These are phyloP conservation scores for Colletotrichum theobromicola DNA, from an alignment of 2,329 filamentous ascomycete species.

Conservation along the genomic window DNA sequence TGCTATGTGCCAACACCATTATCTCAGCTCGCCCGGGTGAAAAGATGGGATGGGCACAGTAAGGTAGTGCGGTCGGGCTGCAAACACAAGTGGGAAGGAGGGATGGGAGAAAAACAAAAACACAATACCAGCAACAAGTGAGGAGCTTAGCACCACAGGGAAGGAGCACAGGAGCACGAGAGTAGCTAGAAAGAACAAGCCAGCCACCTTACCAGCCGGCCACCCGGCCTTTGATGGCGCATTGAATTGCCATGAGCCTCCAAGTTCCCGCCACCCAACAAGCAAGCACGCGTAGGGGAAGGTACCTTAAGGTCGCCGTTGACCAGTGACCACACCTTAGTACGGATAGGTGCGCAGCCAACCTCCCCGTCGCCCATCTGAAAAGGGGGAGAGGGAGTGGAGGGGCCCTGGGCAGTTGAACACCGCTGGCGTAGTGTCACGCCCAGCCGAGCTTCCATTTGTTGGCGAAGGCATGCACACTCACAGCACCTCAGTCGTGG, in stretches of 20 bases:
- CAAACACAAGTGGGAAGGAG: background rate
- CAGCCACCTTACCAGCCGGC: background rate
- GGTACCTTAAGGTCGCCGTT: background rate
- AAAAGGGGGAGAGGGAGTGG: background rate
- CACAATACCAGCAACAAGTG: background rate
- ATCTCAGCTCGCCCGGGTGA: background rate
- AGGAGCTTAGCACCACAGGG: background rate
- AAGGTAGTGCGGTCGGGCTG: too few relatives aligned
- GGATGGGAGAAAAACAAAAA: background rate
- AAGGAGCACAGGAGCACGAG: background rate
- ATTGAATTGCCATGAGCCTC: background rate
- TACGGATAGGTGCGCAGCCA: background rate
- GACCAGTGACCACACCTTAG: background rate
- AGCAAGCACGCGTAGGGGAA: background rate
- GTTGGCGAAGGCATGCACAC: background rate
- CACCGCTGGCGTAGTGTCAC: background rate
- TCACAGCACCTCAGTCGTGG: background rate
- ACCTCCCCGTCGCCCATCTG: background rate
- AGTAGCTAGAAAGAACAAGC: background rate
- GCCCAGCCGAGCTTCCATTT: too few relatives aligned
- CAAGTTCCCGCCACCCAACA: background rate
- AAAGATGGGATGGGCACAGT: background rate
- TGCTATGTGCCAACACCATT: background rate
- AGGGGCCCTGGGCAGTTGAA: background rate
- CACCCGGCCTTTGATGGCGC: conserved; percentile 5